Evolutionary conservation across 1,284 basidiomycete species (phyloP).

Genomic region (Boletellus deceptivus): DNA sequence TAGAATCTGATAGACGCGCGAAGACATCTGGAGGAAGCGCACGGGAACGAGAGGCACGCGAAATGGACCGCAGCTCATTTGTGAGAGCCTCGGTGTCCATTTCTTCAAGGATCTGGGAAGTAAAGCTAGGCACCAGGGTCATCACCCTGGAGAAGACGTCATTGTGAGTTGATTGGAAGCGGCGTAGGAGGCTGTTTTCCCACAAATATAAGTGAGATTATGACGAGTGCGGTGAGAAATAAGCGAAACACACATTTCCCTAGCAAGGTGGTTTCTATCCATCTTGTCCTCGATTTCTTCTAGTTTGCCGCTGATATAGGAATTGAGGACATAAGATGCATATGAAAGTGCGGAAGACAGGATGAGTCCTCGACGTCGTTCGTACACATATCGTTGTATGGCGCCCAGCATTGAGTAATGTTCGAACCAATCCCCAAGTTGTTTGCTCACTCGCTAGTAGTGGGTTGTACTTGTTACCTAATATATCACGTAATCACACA

Average conservation of each 20-base stretch:
- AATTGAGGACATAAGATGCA: slow-evolving; percentile 64
- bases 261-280: slow-evolving; percentile 62
- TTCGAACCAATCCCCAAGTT: too few relatives aligned
- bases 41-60: slow-evolving; percentile 25
- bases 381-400: slow-evolving; percentile 46
- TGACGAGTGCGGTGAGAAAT: slow-evolving; percentile 1
- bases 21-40: slow-evolving; percentile 12
- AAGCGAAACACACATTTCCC: slow-evolving; percentile 63
- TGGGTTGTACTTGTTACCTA: too few relatives aligned
- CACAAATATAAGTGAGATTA: slow-evolving; percentile 9
- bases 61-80: slow-evolving; percentile 52
- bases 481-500: too few relatives aligned
- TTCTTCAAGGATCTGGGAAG: slow-evolving; percentile 65
- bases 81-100: slow-evolving; percentile 86
- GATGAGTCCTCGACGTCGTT: slow-evolving; percentile 46
- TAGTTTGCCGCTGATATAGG: slow-evolving; percentile 65
- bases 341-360: slow-evolving; percentile 52
- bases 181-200: slow-evolving; percentile 58
- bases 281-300: slow-evolving; percentile 71
- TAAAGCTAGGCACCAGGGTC: slow-evolving; percentile 76
- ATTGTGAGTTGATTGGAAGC: slow-evolving; percentile 82
- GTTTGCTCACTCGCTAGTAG: too few relatives aligned
- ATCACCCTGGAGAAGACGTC: slow-evolving; percentile 81
- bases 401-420: slow-evolving; percentile 44
- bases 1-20: slow-evolving; percentile 38